A percentile compares a stretch with the other conserved stretches of the same genome.
phyloP scores from a whole-genome alignment of 1,284 basidiomycete species.

The Melampsora occidentalis region DNA sequence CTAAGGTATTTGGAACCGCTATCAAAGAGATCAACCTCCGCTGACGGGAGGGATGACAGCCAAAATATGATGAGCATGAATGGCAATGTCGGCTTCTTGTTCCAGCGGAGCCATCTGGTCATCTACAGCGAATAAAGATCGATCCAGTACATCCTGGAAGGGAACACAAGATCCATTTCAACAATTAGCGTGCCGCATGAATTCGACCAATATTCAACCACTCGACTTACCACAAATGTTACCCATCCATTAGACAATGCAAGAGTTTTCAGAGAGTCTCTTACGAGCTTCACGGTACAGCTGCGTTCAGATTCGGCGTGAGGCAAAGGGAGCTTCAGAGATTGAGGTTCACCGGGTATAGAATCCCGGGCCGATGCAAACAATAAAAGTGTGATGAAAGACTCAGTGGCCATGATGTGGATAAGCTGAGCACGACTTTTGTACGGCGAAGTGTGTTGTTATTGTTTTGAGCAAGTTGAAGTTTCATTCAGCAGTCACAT shows the following conservation, averaged over 20 bases:
- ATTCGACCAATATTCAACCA: no score
- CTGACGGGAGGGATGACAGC: slow-evolving; percentile 1
- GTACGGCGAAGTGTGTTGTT: neutral
- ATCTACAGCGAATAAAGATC: slow-evolving; percentile 4
- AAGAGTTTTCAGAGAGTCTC: neutral
- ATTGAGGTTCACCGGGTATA: neutral
- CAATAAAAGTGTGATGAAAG: neutral
- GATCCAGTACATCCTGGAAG: neutral
- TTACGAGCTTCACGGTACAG: neutral
- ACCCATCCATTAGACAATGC: neutral
- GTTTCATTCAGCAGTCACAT: neutral
- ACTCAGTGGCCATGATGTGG: neutral
- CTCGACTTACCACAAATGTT: neutral
- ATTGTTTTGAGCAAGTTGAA: neutral
- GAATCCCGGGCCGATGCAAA: neutral
- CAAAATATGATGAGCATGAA: neutral
- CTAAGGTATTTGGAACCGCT: no score
- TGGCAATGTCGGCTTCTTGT: neutral
- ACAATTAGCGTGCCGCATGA: no score
- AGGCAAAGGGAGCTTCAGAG: neutral
- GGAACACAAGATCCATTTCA: no score
- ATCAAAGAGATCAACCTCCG: neutral
- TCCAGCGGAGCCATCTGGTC: neutral
- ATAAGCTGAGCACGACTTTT: neutral
- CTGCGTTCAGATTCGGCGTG: neutral